Base-by-base conservation (phyloP, 116 monocot genomes). In the Cymodocea nodosa region DNA sequence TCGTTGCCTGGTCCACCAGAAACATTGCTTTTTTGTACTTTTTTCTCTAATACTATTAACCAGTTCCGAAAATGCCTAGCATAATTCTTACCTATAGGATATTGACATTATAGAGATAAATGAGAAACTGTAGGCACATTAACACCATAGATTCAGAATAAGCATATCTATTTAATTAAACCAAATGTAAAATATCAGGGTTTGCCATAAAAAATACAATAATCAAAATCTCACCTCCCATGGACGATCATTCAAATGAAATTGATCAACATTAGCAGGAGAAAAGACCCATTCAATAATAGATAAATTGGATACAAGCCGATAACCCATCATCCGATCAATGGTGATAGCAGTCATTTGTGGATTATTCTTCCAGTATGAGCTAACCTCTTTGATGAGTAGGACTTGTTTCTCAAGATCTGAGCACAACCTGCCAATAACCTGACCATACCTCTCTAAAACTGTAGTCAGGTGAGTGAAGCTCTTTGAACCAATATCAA, bases 401-500 rank as follows among this genome's bases (percentile, higher is more conserved):
- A 55, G 44, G 66, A 82, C 56, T 75, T 97, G 88, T 44, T 75
- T 79, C 60, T 80, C 77, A 23, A 80, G 75, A 58, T 82, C 78
- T n/a, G 82, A 60, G 63, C 86, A 86, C 34, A 91, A 72, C 62
- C 72, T 88, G 19, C 73, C 71, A 73, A 97, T 80, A 19, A 95
- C 74, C 75, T 84, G 85, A 50, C 86, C 85, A 73, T 97, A 97
- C 77, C 97, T 81, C 79, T 97, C 92, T 56, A 97, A 67, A 12
- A 97, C 88, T 64, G 92, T 97, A 37, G 83, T 86, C 58, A 97
- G 70, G 82, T 97, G 97, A 67, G 97, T 97, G 66, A 97, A 97
- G 71, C 97, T 97, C 70, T 97, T 97, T 35, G 97, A 97, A 65
- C 97, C 97, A 82, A 97, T 91, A 52, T 97, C 82, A 70, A 97